Evolutionary conservation across 1,284 basidiomycete species (phyloP), one percentile per base, ranked within the genome.

Genomic region (Trametes pubescens): DNA sequence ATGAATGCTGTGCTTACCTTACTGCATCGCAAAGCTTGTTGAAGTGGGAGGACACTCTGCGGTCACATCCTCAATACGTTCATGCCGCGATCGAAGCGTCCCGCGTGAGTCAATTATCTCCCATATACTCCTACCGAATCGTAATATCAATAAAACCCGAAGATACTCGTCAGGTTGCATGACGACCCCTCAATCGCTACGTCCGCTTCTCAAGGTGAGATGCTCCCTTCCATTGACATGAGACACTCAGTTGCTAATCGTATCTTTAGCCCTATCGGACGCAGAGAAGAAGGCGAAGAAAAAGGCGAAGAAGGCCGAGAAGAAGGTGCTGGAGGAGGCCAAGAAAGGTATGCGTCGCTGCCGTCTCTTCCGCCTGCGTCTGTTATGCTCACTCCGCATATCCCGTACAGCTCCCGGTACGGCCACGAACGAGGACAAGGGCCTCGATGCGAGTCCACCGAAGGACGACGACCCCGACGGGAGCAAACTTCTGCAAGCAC

Each of bases 381-480:
- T 11, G 18, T 13, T 5, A 14, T 32, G 13, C 49, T 59, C 24
- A 57, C 48, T 46, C 40, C 61, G 16, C 47, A 48, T 54, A 43
- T 8, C 8, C 14, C 53, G 62, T 4, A 59, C 37, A 60, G 37
- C 51, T 61, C 43, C 57, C 32, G 65, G 77, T 54, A 75, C 78
- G 1, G 70, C 83, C 18, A 72, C 83, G 1, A 84, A 84, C 57
- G 87, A 90, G 64, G 91, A 93, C 72, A 95, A 93, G 77, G 94
- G 94, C 49, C 84, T 91, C 24, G 87, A 93, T 38, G 80, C 81
- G 1, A 77, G 79, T 4, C 73, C 83, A 0, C 71, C 81, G 10
- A 91, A 87, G 73, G 95, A 98, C 72, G 89, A 94, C 1, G 96
- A 98, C 75, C 93, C 93, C 0, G 88, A 91, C 24, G 96, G 96